Conservation (phyloP, 805 yeast genomes). For the Kuraishia piskuri region DNA sequence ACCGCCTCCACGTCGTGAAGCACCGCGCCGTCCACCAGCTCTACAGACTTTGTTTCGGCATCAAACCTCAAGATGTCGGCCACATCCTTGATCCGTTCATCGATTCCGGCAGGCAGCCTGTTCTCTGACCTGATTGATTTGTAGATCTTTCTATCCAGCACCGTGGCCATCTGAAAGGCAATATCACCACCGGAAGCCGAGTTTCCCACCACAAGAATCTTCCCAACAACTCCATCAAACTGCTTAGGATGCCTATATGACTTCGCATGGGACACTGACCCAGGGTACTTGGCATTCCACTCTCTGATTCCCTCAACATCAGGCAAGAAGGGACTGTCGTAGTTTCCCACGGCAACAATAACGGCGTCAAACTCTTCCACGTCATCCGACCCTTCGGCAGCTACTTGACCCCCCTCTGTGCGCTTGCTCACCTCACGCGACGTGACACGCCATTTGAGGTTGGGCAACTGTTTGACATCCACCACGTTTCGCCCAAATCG, state of each 20-base stretch:
- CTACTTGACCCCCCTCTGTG: slow-evolving; percentile 22
- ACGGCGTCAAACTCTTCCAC: slow-evolving; percentile 50
- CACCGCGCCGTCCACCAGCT: slow-evolving; percentile 38
- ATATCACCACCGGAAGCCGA: slow-evolving; percentile 70
- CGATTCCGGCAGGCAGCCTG: slow-evolving; percentile 33
- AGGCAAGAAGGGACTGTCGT: slow-evolving; percentile 53
- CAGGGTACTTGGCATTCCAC: slow-evolving; percentile 36
- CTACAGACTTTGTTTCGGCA: slow-evolving; percentile 26
- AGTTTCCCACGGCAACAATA: slow-evolving; percentile 56
- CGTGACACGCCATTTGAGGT: slow-evolving; percentile 34
- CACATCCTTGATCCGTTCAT: slow-evolving; percentile 30
- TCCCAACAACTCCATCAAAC: slow-evolving; percentile 25
- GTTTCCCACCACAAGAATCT: slow-evolving; percentile 62
- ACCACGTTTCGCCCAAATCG: slow-evolving; percentile 38
- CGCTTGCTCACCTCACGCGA: slow-evolving; percentile 22
- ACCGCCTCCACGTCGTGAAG: slow-evolving; percentile 41
- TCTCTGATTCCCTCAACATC: slow-evolving; percentile 41
- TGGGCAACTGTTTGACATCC: slow-evolving; percentile 21
- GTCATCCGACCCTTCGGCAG: not conserved
- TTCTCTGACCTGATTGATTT: slow-evolving; percentile 41
- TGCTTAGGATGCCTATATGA: slow-evolving; percentile 38
- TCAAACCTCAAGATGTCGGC: slow-evolving; percentile 33
- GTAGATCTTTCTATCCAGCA: slow-evolving; percentile 31
- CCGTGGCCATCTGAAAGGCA: slow-evolving; percentile 47
- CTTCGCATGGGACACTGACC: slow-evolving; percentile 48